Base-by-base conservation (phyloP, 345 rosid species). In the Aquilaria yunnanensis region DNA sequence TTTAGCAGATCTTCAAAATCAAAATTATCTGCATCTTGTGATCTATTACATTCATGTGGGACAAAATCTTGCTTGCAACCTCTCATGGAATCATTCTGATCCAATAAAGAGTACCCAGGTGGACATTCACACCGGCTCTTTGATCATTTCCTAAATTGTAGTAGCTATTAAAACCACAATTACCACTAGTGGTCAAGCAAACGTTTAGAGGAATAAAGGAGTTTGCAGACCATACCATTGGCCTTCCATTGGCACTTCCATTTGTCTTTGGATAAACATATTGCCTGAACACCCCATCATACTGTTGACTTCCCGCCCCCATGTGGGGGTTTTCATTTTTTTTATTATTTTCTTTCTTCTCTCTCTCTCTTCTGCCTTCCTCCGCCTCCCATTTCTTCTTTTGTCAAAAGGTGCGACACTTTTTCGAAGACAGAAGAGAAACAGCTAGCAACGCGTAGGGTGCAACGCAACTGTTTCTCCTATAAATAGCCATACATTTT, bases 241-340 rank as follows among this genome's bases (percentile, higher is more conserved):
- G 12, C 11, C 57, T 59, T 33, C 6, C 72, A 5, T 23, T 6
- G 33, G 52, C 33, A 32, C 62, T 65, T 60, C 23, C 41, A 12
- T 56, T 12, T 5, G n/a, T 54, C 72, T 69, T 88, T 6, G 85
- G 83, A 70, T 83, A 79, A 13, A 71, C 72, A 52, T 85, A 83
- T 14, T 70, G 77, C 71, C 85, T 77, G 34, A 89, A 72, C 61
- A 81, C 80, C 3, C 93, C 83, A 60, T 84, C 85, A 34, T 62
- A 74, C 16, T 86, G 23, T 16, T 16, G 23, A 16, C 23, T 16
- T 16, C 23, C 23, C 23, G 23, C 23, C 23, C 23, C 23, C 23
- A 16, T 16, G 23, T 16, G 23, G 23, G 23, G 23, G 23, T 0
- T 1, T 34, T 34, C 41, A 3, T 34, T 0, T 34, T 34, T 6